Evolutionary conservation across 768 basidiomycete genomes (phyloP), one percentile per base, ranked within the genome.

Genomic region (Mycena haematopus): DNA sequence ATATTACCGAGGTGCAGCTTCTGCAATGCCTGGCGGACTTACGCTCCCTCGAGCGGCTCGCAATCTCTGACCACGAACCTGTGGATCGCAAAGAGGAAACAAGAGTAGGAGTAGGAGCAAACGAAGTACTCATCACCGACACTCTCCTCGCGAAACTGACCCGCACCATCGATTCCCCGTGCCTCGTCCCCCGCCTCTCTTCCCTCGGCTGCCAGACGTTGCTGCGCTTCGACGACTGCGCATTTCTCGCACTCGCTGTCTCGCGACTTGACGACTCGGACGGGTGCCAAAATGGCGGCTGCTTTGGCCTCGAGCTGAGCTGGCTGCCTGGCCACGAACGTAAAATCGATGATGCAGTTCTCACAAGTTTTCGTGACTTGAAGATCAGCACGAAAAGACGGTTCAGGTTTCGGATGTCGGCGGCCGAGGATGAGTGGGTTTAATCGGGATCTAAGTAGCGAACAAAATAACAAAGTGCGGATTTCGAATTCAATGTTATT

Each of bases 21-120:
- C 44, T 53, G 1, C 44, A 52, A 17, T 60, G 58, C 31, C 31
- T 60, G 10, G 44, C 52, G 14, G 13, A 19, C 10, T 19, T 53
- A 19, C 44, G 31, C 17, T 33, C 52, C 6, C 29, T 60, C 42
- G 51, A 60, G 44, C 44, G 51, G 5, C 52, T 60, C 19, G 52
- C 42, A 15, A 60, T 60, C 10, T 52, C 51, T 10, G 58, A 60
- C n/a, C 52, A 60, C 51, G 50, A 10, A 22, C 7, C 9, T 7
- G 21, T 35, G 8, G 11, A 15, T 6, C 31, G 15, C 14, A 3
- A 21, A 52, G 4, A 3, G 14, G 31, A 4, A 36, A 31, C 29
- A 31, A 31, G 29, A 9, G 19, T 3, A 29, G 49, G 31, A 33
- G 19, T 3, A n/a, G 49, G 31, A 33, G 33, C 17, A 2, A 19